Base-by-base conservation (phyloP, 2,329 filamentous ascomycete species). In the Penicillium sp. region DNA sequence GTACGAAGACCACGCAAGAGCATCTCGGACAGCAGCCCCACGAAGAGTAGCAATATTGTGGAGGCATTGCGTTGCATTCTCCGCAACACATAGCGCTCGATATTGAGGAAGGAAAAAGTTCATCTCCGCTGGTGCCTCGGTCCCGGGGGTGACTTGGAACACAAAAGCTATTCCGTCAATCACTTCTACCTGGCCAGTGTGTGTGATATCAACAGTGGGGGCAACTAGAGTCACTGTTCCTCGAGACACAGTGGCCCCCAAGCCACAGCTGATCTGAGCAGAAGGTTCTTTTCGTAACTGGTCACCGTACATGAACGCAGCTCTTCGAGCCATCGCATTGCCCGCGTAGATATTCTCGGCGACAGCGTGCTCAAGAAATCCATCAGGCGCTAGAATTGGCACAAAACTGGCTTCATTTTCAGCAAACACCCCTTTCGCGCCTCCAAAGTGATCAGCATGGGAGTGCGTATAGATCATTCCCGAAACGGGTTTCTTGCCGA, bases 31-130 rank as follows among this genome's bases (percentile, higher is more conserved):
- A 5, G 61, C 58, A 2, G 74, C 74, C 2, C 75, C 76, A 1
- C 75, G 68, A 13, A 76, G 63, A 0, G 75, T 77, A 6, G 70
- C 54, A 51, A 77, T 70, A 53, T 77, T 77, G 57, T 77, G 74
- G 51, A 77, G 55, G 13, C 57, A 65, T 48, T 77, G 68, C 1
- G 72, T 76, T 3, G 72, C 70, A 28, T 60, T 66, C 55, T 77
- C 75, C 0, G 74, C 64, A 9, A 73, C 65, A 49, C 64, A 74
- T 0, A 78, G 58, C 1, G 75, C 72, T 6, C 56, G 57, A 33
- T 67, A 60, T 7, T 72, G 53, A 3, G 74, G 74, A 38, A 78
- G 72, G 46, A 70, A 67, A 41, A 78, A 65, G 51, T 74, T 74
- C 53, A 78, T 65, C 57, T 77, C 75, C 0, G 73, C 61, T 0